Base-by-base conservation (phyloP, 495 filamentous ascomycete species). In the Podospora sp. region DNA sequence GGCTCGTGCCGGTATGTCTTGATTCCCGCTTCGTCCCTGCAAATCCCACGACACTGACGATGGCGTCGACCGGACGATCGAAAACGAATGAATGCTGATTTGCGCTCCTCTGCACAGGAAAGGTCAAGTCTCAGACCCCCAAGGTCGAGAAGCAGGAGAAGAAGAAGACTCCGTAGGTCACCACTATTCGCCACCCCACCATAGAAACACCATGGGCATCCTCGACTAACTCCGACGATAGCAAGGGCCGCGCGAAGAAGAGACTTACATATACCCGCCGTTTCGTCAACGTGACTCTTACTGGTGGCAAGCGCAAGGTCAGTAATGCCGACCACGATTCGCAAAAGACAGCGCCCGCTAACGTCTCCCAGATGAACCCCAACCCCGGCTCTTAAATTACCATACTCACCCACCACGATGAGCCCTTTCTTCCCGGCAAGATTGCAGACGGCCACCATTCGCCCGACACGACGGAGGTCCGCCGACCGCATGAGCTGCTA, bases 241-340 rank as follows among this genome's bases (percentile, higher is more conserved):
- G 71, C 79, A 98, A 99, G 89, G 95, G 95, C 79, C 93, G 95
- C 74, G 95, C 95, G 72, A 94, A 94, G 90, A 99, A 99, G 93
- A 89, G 95, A 76, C 89, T 97, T 75, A 87, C 85, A 71, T 99
- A 99, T 87, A 98, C 93, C 73, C 91, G 95, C 80, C 93, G 95
- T 73, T 99, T 99, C 88, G 96, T 99, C 72, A 99, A 98, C 86
- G 94, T 99, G 78, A 96, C 93, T 74, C 86, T 97, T 88, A 97
- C 95, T 66, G 95, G 95, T 82, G 95, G 95, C 82, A 99, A 99
- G 94, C 87, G 95, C 83, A 98, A 98, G 94, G 93, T 96, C 65
- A 69, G 76, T 56, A n/a, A 11, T n/a, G n/a, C 9, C 21, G 33
- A 49, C 60, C 12, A 20, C 29, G 20, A 20, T 16, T 49, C 4